Evolutionary conservation across 805 yeast genomes (phyloP).

Genomic region (Kluyveromyces siamensis): DNA sequence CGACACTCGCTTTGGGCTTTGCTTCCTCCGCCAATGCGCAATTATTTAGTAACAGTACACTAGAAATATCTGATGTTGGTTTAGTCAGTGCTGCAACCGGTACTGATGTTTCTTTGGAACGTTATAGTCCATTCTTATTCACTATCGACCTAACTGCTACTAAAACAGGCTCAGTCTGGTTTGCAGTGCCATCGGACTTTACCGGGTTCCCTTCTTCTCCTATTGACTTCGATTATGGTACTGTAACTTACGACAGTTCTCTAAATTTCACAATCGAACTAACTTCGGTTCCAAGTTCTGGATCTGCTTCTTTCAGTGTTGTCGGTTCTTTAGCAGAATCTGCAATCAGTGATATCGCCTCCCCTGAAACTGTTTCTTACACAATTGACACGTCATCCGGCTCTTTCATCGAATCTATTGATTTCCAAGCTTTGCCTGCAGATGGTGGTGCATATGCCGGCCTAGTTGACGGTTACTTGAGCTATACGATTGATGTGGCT

Average conservation of each 20-base stretch:
- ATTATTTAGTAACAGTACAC: background rate
- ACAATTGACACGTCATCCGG: slow-evolving; percentile 5
- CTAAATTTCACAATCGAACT: slow-evolving; percentile 6
- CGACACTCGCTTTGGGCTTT: background rate
- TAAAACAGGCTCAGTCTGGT: slow-evolving; percentile 6
- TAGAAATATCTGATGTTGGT: background rate
- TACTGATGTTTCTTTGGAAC: background rate
- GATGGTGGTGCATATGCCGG: slow-evolving; percentile 1
- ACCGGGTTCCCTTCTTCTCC: slow-evolving; percentile 2
- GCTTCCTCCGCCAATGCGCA: slow-evolving; percentile 1
- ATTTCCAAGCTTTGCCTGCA: slow-evolving; percentile 4
- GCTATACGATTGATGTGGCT: slow-evolving; percentile 4
- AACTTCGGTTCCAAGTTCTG: slow-evolving; percentile 5
- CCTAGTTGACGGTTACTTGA: background rate
- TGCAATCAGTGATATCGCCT: background rate
- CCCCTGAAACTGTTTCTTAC: slow-evolving; percentile 1
- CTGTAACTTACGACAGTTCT: slow-evolving; percentile 3
- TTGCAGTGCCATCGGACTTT: slow-evolving; percentile 5
- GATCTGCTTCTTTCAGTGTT: slow-evolving; percentile 4
- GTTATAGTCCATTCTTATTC: slow-evolving; percentile 3
- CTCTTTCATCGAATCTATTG: slow-evolving; percentile 4
- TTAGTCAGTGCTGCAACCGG: slow-evolving; percentile 1
- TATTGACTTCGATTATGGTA: slow-evolving; percentile 4
- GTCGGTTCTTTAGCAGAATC: background rate
- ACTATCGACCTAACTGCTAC: slow-evolving; percentile 4